These are phyloP conservation scores for Chytriomyces sp. DNA, from an alignment of 192 early-diverging fungal species.

Conservation along the genomic window DNA sequence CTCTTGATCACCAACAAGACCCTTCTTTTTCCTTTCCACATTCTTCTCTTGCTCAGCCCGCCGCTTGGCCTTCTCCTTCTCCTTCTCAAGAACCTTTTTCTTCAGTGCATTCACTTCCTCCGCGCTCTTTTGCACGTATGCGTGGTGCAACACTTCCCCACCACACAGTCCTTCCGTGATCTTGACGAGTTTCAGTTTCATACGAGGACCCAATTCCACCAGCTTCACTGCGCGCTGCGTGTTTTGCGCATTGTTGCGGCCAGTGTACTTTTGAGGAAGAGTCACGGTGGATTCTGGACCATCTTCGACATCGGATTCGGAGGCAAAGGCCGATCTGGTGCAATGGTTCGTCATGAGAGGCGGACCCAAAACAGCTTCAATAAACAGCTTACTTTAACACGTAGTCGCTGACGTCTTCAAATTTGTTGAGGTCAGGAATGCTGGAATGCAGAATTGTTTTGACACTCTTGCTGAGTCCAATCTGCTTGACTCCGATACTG, in stretches of 20 bases:
- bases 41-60: slow-evolving; percentile 81
- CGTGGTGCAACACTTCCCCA: slow-evolving; percentile 93
- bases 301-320: slow-evolving; percentile 92
- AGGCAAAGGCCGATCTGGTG: slow-evolving; percentile 71
- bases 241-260: slow-evolving; percentile 62
- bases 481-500: slow-evolving; percentile 80
- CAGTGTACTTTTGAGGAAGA: slow-evolving; percentile 79
- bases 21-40: slow-evolving; percentile 58
- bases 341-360: not conserved
- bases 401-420: slow-evolving; percentile 92
- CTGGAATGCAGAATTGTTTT: slow-evolving; percentile 78
- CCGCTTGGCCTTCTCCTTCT: slow-evolving; percentile 67
- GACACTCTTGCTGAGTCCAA: slow-evolving; percentile 89
- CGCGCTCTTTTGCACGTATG: slow-evolving; percentile 69
- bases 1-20: slow-evolving; percentile 24
- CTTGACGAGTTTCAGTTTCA: slow-evolving; percentile 85
- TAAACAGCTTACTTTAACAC: slow-evolving; percentile 69
- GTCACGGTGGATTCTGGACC: slow-evolving; percentile 84
- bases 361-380: slow-evolving; percentile 12
- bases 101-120: slow-evolving; percentile 72
- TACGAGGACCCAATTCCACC: slow-evolving; percentile 87
- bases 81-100: slow-evolving; percentile 59
- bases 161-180: slow-evolving; percentile 86
- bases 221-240: slow-evolving; percentile 87
- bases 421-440: slow-evolving; percentile 76